Evolutionary conservation across 106 monocot genomes (phyloP), one percentile per base, ranked within the genome.

Genomic region (Dendrobium officinale): DNA sequence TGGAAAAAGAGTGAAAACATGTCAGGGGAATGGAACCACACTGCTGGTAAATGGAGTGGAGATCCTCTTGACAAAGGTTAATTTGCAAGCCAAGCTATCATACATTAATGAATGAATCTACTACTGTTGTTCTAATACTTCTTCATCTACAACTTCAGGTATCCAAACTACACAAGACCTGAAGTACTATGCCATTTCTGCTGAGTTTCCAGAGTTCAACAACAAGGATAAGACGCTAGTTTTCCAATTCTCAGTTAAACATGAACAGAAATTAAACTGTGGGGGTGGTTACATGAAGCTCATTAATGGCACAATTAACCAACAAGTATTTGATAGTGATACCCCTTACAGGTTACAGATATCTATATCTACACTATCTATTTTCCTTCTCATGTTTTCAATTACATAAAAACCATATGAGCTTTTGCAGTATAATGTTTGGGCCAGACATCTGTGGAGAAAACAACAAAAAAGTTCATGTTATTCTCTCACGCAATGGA

Each of bases 271-370:
- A 79, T 85, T 93, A 59, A 90, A 93, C 64, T 93, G 93, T 85
- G 93, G 93, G 47, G 93, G 93, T 54, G 93, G 93, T 51, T 90
- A 93, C 77, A 87, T 93, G 85, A 93, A 93, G 79, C 78, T 93
- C 16, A 88, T 93, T 10, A 93, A 90, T 77, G 90, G 88, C 75
- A 88, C 90, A 80, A 81, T 88, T 84, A 88, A 93, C 72, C 93
- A 93, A 76, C 90, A 93, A 67, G 87, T 74, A 72, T 93, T 93
- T 75, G 82, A 88, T 79, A 88, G 90, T 20, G 90, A 93, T 10
- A 93, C 93, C 16, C 87, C 90, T 59, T 93, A 93, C 68, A 92
- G 92, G 92, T 89, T 15, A 74, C 16, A 70, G 17, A 37, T 37
- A 37, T 37, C 37, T 5, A 68, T 68, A 68, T 11, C 27, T 10